These are phyloP conservation scores for Vigna nakashimae DNA, from an alignment of 306 rosid species.

Conservation along the genomic window DNA sequence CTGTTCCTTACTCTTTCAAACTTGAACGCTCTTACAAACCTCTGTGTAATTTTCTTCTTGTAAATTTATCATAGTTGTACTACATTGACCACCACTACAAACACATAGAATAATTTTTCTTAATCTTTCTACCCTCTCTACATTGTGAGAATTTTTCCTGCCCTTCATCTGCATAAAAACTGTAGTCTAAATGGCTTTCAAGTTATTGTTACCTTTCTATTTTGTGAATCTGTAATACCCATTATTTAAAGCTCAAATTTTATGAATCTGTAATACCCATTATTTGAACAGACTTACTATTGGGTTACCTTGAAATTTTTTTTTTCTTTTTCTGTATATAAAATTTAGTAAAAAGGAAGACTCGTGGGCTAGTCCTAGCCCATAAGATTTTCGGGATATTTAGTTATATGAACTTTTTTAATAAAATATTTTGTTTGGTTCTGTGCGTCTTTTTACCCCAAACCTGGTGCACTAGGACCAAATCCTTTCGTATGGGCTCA, in stretches of 20 bases:
- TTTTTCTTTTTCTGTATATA: too few relatives aligned
- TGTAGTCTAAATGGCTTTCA: slow-evolving; percentile 39
- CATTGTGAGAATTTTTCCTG: slow-evolving; percentile 68
- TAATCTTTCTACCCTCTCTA: slow-evolving; percentile 72
- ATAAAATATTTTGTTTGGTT: too few relatives aligned
- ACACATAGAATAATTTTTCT: slow-evolving; percentile 44
- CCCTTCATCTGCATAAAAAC: slow-evolving; percentile 30
- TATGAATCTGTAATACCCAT: too few relatives aligned
- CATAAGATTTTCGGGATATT: rapidly evolving
- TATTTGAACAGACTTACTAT: too few relatives aligned
- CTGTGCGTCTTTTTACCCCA: too few relatives aligned
- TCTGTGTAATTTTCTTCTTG: slow-evolving; percentile 63
- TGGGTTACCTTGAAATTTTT: too few relatives aligned
- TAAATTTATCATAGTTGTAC: slow-evolving; percentile 26
- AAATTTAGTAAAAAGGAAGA: too few relatives aligned
- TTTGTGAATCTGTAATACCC: too few relatives aligned
- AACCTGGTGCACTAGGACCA: too few relatives aligned
- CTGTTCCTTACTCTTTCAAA: slow-evolving; percentile 73
- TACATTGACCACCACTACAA: neutral
- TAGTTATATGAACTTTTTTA: rapidly evolving
- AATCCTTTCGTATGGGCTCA: too few relatives aligned
- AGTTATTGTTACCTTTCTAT: slow-evolving; percentile 32
- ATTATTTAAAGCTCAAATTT: too few relatives aligned
- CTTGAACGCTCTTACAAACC: slow-evolving; percentile 66
- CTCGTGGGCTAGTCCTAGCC: rapidly evolving